Conservation (phyloP, 768 basidiomycete species). For the Clavulina sp. region DNA sequence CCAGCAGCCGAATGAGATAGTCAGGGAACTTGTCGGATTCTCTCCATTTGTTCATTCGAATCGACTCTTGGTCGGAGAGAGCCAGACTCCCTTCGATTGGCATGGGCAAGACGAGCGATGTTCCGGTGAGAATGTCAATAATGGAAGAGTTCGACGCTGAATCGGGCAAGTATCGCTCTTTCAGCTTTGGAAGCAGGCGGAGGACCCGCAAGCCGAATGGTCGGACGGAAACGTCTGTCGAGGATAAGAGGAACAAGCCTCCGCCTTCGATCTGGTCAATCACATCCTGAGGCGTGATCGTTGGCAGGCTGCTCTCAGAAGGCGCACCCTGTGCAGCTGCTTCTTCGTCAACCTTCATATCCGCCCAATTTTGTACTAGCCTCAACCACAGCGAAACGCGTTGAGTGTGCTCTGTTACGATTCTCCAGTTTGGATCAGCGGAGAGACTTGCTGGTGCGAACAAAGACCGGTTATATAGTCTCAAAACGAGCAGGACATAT, state of each 20-base stretch:
- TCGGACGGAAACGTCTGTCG: slow-evolving; percentile 35
- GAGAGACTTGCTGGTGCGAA: slow-evolving; percentile 35
- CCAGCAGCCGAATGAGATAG: slow-evolving; percentile 47
- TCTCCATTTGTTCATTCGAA: slow-evolving; percentile 27
- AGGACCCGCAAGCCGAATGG: slow-evolving; percentile 32
- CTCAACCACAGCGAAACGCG: slow-evolving; percentile 57
- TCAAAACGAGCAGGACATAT: slow-evolving; percentile 39
- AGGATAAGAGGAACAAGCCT: slow-evolving; percentile 52
- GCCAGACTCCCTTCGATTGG: slow-evolving; percentile 5
- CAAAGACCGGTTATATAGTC: slow-evolving; percentile 49
- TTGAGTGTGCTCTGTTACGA: slow-evolving; percentile 34
- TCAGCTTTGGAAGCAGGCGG: background rate
- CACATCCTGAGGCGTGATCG: slow-evolving; percentile 16
- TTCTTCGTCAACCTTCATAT: slow-evolving; percentile 12
- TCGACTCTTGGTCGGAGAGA: slow-evolving; percentile 5
- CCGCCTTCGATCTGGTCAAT: slow-evolving; percentile 52
- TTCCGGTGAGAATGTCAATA: slow-evolving; percentile 34
- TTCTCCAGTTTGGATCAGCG: slow-evolving; percentile 2
- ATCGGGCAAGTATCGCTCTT: background rate
- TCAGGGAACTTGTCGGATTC: slow-evolving; percentile 33
- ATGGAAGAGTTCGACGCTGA: background rate
- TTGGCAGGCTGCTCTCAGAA: background rate
- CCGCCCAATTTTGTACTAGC: slow-evolving; percentile 53
- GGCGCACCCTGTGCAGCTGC: background rate
- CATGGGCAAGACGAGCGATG: background rate